Percentiles rank a stretch among this genome's conserved stretches.
These are phyloP conservation scores for Sapria himalayana DNA, from an alignment of 345 rosid species.

Conservation along the genomic window DNA sequence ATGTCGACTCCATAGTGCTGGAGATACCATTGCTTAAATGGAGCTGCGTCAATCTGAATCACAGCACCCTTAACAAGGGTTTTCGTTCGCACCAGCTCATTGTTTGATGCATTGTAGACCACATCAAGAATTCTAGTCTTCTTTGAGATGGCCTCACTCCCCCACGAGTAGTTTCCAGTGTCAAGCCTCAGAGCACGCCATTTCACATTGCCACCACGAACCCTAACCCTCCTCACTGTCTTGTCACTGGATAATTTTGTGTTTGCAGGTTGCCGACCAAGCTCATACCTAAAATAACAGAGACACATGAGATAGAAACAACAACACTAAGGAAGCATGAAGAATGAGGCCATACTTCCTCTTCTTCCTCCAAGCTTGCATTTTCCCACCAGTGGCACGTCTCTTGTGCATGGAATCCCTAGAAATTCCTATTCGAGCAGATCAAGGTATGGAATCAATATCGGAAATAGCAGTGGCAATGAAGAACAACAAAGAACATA, in stretches of 20 bases:
- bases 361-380: conserved; percentile 92
- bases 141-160: conserved; percentile 70
- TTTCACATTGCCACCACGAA: conserved; percentile 72
- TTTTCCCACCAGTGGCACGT: conserved; percentile 85
- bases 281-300: conserved; percentile 41
- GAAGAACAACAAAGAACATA: no score
- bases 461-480: no score
- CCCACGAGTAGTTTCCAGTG: conserved; percentile 79
- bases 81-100: conserved; percentile 68
- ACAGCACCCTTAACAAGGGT: conserved; percentile 61
- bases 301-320: no score
- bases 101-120: conserved; percentile 79
- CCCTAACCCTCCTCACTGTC: conserved; percentile 65
- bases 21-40: conserved; percentile 54
- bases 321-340: not conserved
- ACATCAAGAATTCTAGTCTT: conserved; percentile 72
- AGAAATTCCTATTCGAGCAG: conserved; percentile 38
- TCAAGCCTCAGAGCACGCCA: conserved; percentile 81
- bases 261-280: conserved; percentile 72
- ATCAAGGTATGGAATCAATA: no score
- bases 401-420: conserved; percentile 89
- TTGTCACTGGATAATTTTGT: conserved; percentile 73
- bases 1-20: conserved; percentile 54
- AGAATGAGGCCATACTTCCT: conserved; percentile 23
- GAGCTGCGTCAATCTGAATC: conserved; percentile 54